Evolutionary conservation across 495 filamentous ascomycete genomes (phyloP), one percentile per base, ranked within the genome.

Genomic region (Podospora tetraspora): DNA sequence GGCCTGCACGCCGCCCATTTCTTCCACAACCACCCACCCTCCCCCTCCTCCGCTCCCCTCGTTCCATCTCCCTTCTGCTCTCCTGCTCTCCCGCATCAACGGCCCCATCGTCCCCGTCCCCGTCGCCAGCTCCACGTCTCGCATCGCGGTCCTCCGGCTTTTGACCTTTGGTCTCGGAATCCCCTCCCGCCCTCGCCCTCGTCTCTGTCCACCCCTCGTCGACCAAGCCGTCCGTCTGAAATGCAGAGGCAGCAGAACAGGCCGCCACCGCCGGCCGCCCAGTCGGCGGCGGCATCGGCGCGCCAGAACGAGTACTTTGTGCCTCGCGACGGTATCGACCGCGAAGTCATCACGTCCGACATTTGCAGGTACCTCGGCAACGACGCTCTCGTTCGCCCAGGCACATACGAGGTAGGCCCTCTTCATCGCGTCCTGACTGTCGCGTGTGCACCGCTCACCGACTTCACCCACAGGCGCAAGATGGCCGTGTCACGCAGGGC

Each of bases 331-430:
- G 92, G 93, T 74, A 97, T 97, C 78, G 90, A 91, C 79, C 87
- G 93, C 69, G 92, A 97, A 79, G 93, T 97, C 74, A 95, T 97
- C 80, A 92, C 92, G 75, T 91, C 93, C 76, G 93, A 97, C 81
- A 94, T 97, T 69, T 96, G 93, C 83, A 90, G 92, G 77, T 97
- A 95, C 76, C 87, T 97, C 68, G 93, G 93, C 71, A 92, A 91
- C 75, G 93, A 97, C 85, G 93, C 93, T 34, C 86, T 93, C 71
- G 92, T 95, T 72, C 88, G 91, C 77, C 93, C 93, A 68, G 92
- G 92, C 77, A 86, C 82, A 69, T 91, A 93, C 80, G 86, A 91
- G 87, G 92, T 93, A 82, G 75, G 87, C 79, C 60, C 16, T 30
- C 68, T 58, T 63, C 37, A 19, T 65, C 34, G 72, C 70, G 71